Evolutionary conservation across 2,329 filamentous ascomycete genomes (phyloP), one percentile per base, ranked within the genome.

Genomic region (Periconia sp.): DNA sequence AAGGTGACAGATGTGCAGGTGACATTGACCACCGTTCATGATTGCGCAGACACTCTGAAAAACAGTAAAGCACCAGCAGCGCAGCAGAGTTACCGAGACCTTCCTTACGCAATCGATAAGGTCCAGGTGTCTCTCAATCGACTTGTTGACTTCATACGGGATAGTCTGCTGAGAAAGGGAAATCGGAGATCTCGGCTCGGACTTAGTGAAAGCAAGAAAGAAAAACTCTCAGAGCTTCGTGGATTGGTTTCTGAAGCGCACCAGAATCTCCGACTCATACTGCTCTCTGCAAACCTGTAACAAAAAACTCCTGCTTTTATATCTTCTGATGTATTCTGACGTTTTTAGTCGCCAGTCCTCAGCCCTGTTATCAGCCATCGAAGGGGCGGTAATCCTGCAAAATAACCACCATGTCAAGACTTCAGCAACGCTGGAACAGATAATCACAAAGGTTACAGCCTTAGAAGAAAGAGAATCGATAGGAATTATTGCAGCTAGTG

Each of bases 1-100:
- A 14, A 51, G 49, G 49, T 51, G 7, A 52, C 49, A 10, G 44
- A 52, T 47, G 11, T 52, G 15, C 43, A 52, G 33, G 44, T 33
- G 33, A 52, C 49, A 17, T 23, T 52, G 19, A 33, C 47, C 19
- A n/a, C 23, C 40, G 49, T 52, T 13, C 49, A n/a, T 9, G 20
- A 33, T 31, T 27, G 15, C 5, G 19, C 27, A 13, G 44, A 45
- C 1, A 37, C 49, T 14, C 42, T 52, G 10, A 18, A 17, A 23
- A 31, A 47, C 35, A 41, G 23, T 19, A 18, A 10, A 9, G 20
- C 17, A 19, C 17, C 17, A 11, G 20, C 14, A 23, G 31, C 30
- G n/a, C 41, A 20, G 41, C 11, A 33, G 18, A 35, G 14, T 7
- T 31, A 43, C 31, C 14, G 23, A 41, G 19, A 17, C 15, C 33